Evolutionary conservation across 495 filamentous ascomycete genomes (phyloP), one percentile per base, ranked within the genome.

Genomic region (Parmelia sp.): DNA sequence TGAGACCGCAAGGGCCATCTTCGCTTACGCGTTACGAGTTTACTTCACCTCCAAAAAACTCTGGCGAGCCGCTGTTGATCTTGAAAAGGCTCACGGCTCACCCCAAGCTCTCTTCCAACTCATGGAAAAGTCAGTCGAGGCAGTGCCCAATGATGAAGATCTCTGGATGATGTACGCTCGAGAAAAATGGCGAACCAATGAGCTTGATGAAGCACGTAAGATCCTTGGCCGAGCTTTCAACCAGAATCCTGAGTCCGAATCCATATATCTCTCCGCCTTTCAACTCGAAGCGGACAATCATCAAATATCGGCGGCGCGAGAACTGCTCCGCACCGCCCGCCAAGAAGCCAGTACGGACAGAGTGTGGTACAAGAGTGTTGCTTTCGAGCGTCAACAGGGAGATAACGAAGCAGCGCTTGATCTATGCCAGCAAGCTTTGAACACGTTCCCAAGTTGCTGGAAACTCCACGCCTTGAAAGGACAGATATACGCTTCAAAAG

Each of bases 391-490:
- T 5, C 89, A 92, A 70, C 79, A 90, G 19, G 88, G 88, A 42
- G 87, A 94, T 67, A 79, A 80, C 47, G 88, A 94, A 42, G 86
- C 86, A 0, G 90, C 93, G 0, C 80, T 99, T 5, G 86, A 96
- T 67, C 84, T 97, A 10, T 91, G 91, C 65, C 90, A 88, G 69
- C 85, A 96, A 71, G 95, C 87, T 35, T 80, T 99, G 0, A 87
- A 91, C 61, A 78, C 90, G n/a, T 97, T 94, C 75, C 93, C 95
- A 15, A 84, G 84, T 57, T 84, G 88, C 3, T 85, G 90, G 61
- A 97, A 97, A 73, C 83, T 99, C 15, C 96, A 91, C 87, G 96
- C 96, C 90, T 90, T 96, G 79, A 99, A 97, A 76, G 94, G 95
- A 6, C 94, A 99, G 69, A 90, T 97, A 65, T 99, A 97, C 81